These are phyloP conservation scores for Pichia sp. DNA, from an alignment of 1,139 yeast species.

Conservation along the genomic window DNA sequence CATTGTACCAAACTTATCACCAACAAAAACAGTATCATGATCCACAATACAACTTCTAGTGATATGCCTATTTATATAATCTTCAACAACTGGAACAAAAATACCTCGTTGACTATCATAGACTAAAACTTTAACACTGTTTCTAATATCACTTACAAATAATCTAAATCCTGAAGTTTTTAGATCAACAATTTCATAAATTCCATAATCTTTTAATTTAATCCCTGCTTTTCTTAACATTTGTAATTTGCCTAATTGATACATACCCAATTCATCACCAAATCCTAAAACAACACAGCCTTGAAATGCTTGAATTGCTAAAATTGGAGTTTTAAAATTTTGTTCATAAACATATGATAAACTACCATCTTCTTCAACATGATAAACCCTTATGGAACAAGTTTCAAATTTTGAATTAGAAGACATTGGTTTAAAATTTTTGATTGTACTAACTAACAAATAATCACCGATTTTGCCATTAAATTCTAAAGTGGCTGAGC, in stretches of 20 bases:
- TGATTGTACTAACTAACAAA: slow-evolving; percentile 46
- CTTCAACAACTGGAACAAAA: slow-evolving; percentile 65
- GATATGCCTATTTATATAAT: slow-evolving; percentile 58
- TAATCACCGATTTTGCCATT: slow-evolving; percentile 30
- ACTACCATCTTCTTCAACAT: slow-evolving; percentile 33
- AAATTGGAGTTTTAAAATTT: slow-evolving; percentile 41
- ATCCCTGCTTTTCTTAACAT: slow-evolving; percentile 59
- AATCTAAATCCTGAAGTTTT: slow-evolving; percentile 52
- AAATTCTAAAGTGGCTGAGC: slow-evolving; percentile 34
- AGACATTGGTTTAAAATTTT: slow-evolving; percentile 33
- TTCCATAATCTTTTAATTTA: slow-evolving; percentile 28
- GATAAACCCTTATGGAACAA: slow-evolving; percentile 41
- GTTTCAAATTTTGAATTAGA: slow-evolving; percentile 23
- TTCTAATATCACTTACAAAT: slow-evolving; percentile 60
- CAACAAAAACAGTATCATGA: slow-evolving; percentile 68
- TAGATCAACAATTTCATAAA: slow-evolving; percentile 43
- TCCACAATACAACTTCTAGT: slow-evolving; percentile 60
- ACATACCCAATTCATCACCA: slow-evolving; percentile 49
- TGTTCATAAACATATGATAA: slow-evolving; percentile 60
- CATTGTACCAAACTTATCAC: slow-evolving; percentile 86
- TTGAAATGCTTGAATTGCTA: slow-evolving; percentile 50
- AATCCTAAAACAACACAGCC: slow-evolving; percentile 59
- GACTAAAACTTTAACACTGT: slow-evolving; percentile 54
- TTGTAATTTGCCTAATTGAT: slow-evolving; percentile 74
- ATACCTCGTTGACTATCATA: slow-evolving; percentile 46